Percentiles rank a stretch among this genome's conserved stretches.
Conservation (phyloP, 1,284 basidiomycete species). For the Ustilago shanxiensis region DNA sequence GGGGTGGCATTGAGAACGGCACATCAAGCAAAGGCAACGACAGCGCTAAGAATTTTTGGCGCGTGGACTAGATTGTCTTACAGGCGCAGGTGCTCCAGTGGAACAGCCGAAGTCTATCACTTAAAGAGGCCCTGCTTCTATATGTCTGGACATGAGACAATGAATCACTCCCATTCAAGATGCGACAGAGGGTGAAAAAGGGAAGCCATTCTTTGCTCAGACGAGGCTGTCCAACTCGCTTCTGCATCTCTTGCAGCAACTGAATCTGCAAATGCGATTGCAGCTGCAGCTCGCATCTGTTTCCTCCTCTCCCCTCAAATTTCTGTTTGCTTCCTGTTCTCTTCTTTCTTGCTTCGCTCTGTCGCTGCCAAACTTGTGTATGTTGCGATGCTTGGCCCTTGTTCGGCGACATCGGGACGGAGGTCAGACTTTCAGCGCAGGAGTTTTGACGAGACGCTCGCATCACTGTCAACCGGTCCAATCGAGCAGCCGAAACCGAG, state of each 20-base stretch:
- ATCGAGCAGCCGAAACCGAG: not conserved
- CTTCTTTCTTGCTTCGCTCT: not conserved
- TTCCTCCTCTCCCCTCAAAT: not conserved
- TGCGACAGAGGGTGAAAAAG: not conserved
- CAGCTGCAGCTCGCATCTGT: not conserved
- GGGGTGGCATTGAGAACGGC: no score
- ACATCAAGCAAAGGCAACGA: no score
- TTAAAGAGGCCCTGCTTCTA: no score
- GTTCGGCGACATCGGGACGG: not conserved
- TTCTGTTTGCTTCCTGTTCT: not conserved
- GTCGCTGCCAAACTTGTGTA: no score
- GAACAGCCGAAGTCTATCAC: no score
- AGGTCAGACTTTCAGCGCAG: not conserved
- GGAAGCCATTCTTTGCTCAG: not conserved
- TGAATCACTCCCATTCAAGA: no score
- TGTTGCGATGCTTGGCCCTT: not conserved
- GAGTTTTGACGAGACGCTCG: not conserved
- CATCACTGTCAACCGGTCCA: slow-evolving; percentile 1
- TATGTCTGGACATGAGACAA: no score
- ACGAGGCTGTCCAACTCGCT: not conserved
- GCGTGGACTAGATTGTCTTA: not conserved
- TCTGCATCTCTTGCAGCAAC: slow-evolving; percentile 1
- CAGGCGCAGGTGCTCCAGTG: no score
- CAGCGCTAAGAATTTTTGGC: no score
- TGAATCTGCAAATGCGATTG: not conserved